phyloP scores from a whole-genome alignment of 208 protist species.

The Trypanosoma avium region DNA sequence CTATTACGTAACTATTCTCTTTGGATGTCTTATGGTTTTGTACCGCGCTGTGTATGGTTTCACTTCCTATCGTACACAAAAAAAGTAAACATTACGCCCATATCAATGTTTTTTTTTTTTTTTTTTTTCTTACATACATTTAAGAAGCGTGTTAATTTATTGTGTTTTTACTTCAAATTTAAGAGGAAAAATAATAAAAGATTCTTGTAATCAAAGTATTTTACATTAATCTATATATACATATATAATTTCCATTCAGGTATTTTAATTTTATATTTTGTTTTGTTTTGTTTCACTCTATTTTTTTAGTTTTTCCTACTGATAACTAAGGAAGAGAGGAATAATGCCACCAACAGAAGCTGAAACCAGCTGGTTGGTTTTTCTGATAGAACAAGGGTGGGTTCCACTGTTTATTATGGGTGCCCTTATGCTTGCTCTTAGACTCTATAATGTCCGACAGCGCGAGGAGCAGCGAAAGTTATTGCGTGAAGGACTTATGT shows the following conservation, averaged over 20 bases:
- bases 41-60: slow-evolving; percentile 28
- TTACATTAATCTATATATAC: too few species aligned
- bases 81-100: neutral
- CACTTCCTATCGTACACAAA: slow-evolving; percentile 20
- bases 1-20: slow-evolving; percentile 20
- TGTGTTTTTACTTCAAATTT: too few species aligned
- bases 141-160: too few species aligned
- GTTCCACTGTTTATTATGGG: slow-evolving; percentile 73
- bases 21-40: slow-evolving; percentile 25
- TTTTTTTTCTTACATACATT: slow-evolving; percentile 3
- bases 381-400: slow-evolving; percentile 64
- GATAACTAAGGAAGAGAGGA: too few species aligned
- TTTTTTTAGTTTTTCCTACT: too few species aligned
- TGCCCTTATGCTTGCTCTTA: slow-evolving; percentile 68
- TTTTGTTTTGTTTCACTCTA: too few species aligned
- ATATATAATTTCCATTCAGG: too few species aligned
- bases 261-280: too few species aligned
- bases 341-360: neutral
- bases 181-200: too few species aligned
- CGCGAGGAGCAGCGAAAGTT: slow-evolving; percentile 53
- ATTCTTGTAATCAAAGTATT: too few species aligned
- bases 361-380: slow-evolving; percentile 8
- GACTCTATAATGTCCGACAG: slow-evolving; percentile 78
- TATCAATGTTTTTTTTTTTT: slow-evolving; percentile 4
- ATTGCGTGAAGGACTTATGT: slow-evolving; percentile 62